Evolutionary conservation across 2,329 filamentous ascomycete genomes (phyloP).

Genomic region (Xylaria polymorpha): DNA sequence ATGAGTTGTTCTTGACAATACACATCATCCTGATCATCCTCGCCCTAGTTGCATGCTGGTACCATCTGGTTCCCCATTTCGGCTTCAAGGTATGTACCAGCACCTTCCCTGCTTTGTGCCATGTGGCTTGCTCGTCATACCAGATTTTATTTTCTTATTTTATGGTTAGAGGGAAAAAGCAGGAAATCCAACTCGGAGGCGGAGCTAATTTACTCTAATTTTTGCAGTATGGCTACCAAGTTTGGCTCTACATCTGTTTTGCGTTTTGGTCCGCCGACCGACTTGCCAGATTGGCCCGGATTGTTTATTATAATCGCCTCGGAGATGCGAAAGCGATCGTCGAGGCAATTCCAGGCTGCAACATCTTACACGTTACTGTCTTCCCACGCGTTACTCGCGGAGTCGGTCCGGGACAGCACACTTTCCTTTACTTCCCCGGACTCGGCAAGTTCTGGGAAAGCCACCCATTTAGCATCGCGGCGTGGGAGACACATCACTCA

Average conservation of each 20-base stretch:
- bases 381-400: slow-evolving; percentile 26
- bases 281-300: slow-evolving; percentile 36
- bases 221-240: slow-evolving; percentile 43
- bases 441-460: slow-evolving; percentile 44
- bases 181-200: no score
- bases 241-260: slow-evolving; percentile 46
- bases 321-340: slow-evolving; percentile 31
- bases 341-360: slow-evolving; percentile 34
- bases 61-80: slow-evolving; percentile 44
- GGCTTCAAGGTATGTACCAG: slow-evolving; percentile 31
- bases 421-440: slow-evolving; percentile 41
- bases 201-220: neutral
- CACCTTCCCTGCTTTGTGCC: neutral
- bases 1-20: slow-evolving; percentile 48
- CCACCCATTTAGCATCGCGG: slow-evolving; percentile 45
- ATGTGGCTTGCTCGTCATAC: neutral
- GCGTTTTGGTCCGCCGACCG: slow-evolving; percentile 45
- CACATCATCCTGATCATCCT: slow-evolving; percentile 48
- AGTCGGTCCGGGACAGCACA: slow-evolving; percentile 39
- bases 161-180: neutral
- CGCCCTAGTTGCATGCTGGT: slow-evolving; percentile 45
- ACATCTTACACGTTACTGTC: slow-evolving; percentile 39
- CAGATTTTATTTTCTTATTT: neutral
- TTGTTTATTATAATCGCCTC: slow-evolving; percentile 41
- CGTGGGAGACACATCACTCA: slow-evolving; percentile 31